Evolutionary conservation across 805 yeast genomes (phyloP).

Genomic region (Yamadazyma philogaea): DNA sequence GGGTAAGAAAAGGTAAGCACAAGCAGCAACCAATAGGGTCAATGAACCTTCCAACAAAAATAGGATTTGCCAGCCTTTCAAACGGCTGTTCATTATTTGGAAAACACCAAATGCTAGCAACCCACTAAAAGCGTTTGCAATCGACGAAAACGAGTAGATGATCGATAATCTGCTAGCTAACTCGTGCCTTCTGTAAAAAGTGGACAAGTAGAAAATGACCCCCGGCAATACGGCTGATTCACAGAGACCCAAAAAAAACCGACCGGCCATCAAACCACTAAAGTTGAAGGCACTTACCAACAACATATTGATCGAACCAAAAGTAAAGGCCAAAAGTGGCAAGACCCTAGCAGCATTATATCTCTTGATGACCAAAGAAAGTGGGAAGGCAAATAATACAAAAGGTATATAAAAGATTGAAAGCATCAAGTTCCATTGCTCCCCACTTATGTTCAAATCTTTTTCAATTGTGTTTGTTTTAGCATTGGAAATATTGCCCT

Average conservation of each 20-base stretch:
- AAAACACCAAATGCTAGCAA: conserved; percentile 32
- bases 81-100: conserved; percentile 33
- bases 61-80: conserved; percentile 48
- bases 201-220: conserved; percentile 34
- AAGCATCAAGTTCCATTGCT: conserved; percentile 44
- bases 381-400: conserved; percentile 44
- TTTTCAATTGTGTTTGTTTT: conserved; percentile 44
- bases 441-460: conserved; percentile 40
- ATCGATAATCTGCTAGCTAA: conserved; percentile 34
- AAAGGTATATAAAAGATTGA: conserved; percentile 46
- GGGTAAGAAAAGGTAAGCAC: conserved; percentile 36
- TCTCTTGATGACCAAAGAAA: conserved; percentile 38
- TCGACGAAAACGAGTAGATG: conserved; percentile 34
- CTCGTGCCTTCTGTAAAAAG: conserved; percentile 37
- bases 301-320: conserved; percentile 41
- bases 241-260: conserved; percentile 37
- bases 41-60: conserved; percentile 45
- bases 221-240: conserved; percentile 41
- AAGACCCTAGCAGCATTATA: conserved; percentile 44
- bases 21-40: conserved; percentile 33
- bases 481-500: conserved; percentile 49
- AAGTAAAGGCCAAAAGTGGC: conserved; percentile 43
- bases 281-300: conserved; percentile 36
- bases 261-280: conserved; percentile 31
- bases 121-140: conserved; percentile 39